Evolutionary conservation across 2,329 filamentous ascomycete species (phyloP), one percentile per base, ranked within the genome.

Genomic region (Alternaria postmessia): DNA sequence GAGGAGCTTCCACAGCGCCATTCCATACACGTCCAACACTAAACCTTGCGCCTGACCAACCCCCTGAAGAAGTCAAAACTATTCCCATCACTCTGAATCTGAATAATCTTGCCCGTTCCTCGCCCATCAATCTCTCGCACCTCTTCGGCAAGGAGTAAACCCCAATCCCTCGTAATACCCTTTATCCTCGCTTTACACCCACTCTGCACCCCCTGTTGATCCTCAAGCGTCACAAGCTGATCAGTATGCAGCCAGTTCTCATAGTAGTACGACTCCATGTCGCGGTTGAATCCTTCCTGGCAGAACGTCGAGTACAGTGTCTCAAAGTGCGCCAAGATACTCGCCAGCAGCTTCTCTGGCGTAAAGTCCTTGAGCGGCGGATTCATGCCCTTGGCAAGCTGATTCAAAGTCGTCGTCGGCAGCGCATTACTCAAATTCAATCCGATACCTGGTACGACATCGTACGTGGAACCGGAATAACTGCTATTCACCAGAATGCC

Each of bases 31-130:
- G 0, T 12, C 5, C 39, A 5, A 8, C 22, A 56, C 61, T 7
- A 93, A 2, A 89, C 78, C 83, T 96, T 98, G 72, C 90, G 87
- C 82, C 88, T 92, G 20, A 99, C 82, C 71, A 99, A 75, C 0
- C 95, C 95, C 74, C 87, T 92, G 81, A 97, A 96, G 78, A 97
- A 99, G 80, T 99, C 95, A 82, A 99, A 99, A 78, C 94, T 97
- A 74, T 99, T 99, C 76, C 94, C 93, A 78, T 99, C 95, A 77
- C 93, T 97, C 82, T 97, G 94, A 79, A 99, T 80, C 69, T 90
- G 88, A 86, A 91, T 94, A 51, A 90, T 83, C 79, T 86, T 91
- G 0, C 94, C 94, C 0, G 92, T 97, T 2, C 85, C 82, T 54
- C 89, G 83, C 53, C 89, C 83, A 64, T 93, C 92, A 59, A 90